Evolutionary conservation across 2,329 filamentous ascomycete species (phyloP).

Genomic region (Bipolaris oryzae): DNA sequence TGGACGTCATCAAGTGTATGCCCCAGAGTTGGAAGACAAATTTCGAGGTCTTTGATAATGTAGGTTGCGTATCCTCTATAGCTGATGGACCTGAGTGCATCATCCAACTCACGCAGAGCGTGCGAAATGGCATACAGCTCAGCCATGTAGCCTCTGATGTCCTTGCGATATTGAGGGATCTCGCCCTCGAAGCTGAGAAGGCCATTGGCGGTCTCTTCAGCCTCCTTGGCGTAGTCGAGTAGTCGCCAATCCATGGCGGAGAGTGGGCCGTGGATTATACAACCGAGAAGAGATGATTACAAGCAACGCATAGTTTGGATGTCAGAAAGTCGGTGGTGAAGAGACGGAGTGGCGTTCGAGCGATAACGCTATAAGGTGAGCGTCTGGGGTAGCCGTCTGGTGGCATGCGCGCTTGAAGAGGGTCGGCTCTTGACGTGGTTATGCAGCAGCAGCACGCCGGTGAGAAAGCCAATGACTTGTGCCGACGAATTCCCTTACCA

Average conservation of each 20-base stretch:
- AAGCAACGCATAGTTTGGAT: constrained; percentile 24
- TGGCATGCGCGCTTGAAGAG: constrained; percentile 33
- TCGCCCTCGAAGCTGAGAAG: constrained; percentile 58
- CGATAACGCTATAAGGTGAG: constrained; percentile 37
- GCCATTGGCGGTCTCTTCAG: constrained; percentile 60
- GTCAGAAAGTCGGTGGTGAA: constrained; percentile 18
- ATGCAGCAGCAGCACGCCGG: constrained; percentile 39
- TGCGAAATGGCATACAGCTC: constrained; percentile 62
- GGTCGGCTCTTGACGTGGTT: constrained; percentile 46
- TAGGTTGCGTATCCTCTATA: constrained; percentile 44
- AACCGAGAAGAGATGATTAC: constrained; percentile 26
- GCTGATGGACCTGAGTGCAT: constrained; percentile 49
- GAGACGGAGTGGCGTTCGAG: constrained; percentile 21
- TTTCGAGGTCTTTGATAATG: constrained; percentile 56
- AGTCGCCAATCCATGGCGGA: constrained; percentile 48
- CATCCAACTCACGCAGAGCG: constrained; percentile 56
- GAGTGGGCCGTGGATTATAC: constrained; percentile 33
- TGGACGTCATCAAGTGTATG: constrained; percentile 60
- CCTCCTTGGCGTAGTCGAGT: constrained; percentile 52
- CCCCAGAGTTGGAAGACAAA: constrained; percentile 57
- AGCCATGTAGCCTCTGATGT: constrained; percentile 61
- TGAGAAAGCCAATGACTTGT: constrained; percentile 43
- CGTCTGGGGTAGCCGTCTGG: constrained; percentile 33
- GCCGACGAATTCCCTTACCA: constrained; percentile 41
- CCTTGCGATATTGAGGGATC: constrained; percentile 58